These are phyloP conservation scores for Aspergillus indologenus DNA, from an alignment of 495 filamentous ascomycete species.

Conservation along the genomic window DNA sequence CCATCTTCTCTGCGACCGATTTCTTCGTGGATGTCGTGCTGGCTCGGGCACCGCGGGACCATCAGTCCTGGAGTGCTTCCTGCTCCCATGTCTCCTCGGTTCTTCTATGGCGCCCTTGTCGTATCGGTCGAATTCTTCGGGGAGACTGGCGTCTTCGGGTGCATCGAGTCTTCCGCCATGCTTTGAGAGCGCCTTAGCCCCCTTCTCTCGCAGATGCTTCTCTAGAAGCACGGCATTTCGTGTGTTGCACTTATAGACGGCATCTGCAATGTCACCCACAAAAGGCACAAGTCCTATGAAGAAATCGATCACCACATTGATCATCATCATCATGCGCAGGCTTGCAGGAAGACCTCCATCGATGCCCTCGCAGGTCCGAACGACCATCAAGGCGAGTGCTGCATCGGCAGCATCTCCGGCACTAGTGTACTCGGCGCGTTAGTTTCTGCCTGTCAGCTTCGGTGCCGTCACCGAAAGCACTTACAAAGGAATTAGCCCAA, in stretches of 20 bases:
- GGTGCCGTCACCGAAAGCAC: constrained; percentile 24
- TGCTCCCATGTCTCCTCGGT: constrained; percentile 1
- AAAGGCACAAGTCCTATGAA: constrained; percentile 79
- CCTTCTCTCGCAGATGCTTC: constrained; percentile 57
- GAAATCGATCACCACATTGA: constrained; percentile 77
- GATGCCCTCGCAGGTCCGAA: constrained; percentile 62
- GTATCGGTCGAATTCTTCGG: constrained; percentile 43
- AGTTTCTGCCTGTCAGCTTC: constrained; percentile 4
- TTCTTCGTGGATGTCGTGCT: constrained; percentile 22
- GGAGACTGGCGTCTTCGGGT: constrained; percentile 30
- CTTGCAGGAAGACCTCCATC: constrained; percentile 64
- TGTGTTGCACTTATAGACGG: constrained; percentile 66
- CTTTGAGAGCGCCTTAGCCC: constrained; percentile 25
- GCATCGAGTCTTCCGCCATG: constrained; percentile 12
- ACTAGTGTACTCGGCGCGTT: constrained; percentile 33
- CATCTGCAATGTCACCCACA: constrained; percentile 79
- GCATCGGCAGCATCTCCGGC: constrained; percentile 74
- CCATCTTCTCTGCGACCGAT: constrained; percentile 28
- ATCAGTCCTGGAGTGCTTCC: constrained; percentile 8
- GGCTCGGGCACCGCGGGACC: constrained; percentile 23
- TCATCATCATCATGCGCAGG: constrained; percentile 63
- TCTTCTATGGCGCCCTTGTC: constrained; percentile 17
- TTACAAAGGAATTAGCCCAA: constrained; percentile 77
- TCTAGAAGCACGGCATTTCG: constrained; percentile 75
- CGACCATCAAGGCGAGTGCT: constrained; percentile 58